Conservation (phyloP, 78 protist species). For the Tieghemostelium lacteum region DNA sequence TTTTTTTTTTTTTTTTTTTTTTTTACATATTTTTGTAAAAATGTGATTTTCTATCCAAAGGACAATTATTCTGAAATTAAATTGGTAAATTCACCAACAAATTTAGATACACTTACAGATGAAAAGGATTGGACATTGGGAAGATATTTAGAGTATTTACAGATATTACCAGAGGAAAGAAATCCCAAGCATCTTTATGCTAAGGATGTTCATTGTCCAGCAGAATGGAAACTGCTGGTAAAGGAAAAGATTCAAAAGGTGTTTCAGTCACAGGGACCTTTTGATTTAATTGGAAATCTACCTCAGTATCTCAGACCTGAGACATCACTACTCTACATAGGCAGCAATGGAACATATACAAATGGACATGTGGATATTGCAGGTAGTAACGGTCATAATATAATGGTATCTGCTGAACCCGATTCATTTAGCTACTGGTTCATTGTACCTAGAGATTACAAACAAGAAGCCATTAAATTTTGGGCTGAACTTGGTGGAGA, state of each 20-base stretch:
- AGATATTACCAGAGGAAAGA: conserved; percentile 47
- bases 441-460: conserved; percentile 11
- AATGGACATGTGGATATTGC: conserved; percentile 68
- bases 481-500: conserved; percentile 68
- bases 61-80: conserved; percentile 11
- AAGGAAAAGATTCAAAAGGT: neutral
- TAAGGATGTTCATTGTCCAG: conserved; percentile 72
- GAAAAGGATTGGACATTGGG: conserved; percentile 58
- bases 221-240: conserved; percentile 26
- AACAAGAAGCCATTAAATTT: conserved; percentile 23
- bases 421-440: conserved; percentile 53
- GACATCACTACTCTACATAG: conserved; percentile 43
- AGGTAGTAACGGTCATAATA: conserved; percentile 61
- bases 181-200: conserved; percentile 71
- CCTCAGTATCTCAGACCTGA: conserved; percentile 54
- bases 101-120: conserved; percentile 43
- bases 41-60: neutral
- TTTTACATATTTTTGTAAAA: neutral
- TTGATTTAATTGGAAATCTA: conserved; percentile 49
- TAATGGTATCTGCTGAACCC: conserved; percentile 28
- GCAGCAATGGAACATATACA: conserved; percentile 78
- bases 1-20: too few species aligned
- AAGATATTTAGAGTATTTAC: conserved; percentile 18
- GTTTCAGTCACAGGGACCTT: neutral
- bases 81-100: conserved; percentile 32